A percentile compares a stretch with the other conserved stretches of the same genome.
These are phyloP conservation scores for Perkinsus marinus DNA, from an alignment of 169 alveolate genomes.

Conservation along the genomic window DNA sequence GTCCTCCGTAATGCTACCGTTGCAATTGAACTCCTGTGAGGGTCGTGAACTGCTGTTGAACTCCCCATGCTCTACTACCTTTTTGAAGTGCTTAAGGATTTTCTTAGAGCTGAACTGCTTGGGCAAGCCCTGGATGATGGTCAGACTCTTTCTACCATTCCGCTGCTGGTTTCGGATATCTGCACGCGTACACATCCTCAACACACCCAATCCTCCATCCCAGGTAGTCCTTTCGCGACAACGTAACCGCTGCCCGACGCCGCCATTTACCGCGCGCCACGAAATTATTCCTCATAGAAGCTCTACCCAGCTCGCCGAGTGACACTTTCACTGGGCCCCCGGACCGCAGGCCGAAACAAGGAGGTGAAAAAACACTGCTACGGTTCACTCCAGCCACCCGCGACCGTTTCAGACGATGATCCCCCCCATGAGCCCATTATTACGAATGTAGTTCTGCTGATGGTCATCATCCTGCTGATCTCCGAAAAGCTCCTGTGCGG, in stretches of 20 bases:
- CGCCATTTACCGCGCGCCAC: background rate
- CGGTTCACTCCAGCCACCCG: too few relatives aligned
- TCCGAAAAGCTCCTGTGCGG: background rate
- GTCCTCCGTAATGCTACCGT: slow-evolving; percentile 39
- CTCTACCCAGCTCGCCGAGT: too few relatives aligned
- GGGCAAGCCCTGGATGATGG: slow-evolving; percentile 39
- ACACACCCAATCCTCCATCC: too few relatives aligned
- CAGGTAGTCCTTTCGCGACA: too few relatives aligned
- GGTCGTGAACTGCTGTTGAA: background rate
- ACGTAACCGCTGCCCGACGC: background rate
- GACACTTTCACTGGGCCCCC: too few relatives aligned
- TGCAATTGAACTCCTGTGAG: slow-evolving; percentile 27
- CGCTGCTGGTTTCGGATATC: slow-evolving; percentile 42
- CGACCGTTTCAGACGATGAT: too few relatives aligned
- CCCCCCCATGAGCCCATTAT: background rate
- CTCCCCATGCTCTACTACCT: background rate
- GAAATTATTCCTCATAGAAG: too few relatives aligned
- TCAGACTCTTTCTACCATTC: slow-evolving; percentile 43
- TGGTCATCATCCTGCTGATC: background rate
- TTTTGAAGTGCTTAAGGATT: slow-evolving; percentile 31
- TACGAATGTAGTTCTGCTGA: background rate
- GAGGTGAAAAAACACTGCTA: too few relatives aligned
- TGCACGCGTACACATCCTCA: background rate
- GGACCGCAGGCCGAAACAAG: too few relatives aligned
- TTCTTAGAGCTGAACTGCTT: slow-evolving; percentile 32